Base-by-base conservation (phyloP, 2,329 filamentous ascomycete species). In the Bipolaris gigantea region DNA sequence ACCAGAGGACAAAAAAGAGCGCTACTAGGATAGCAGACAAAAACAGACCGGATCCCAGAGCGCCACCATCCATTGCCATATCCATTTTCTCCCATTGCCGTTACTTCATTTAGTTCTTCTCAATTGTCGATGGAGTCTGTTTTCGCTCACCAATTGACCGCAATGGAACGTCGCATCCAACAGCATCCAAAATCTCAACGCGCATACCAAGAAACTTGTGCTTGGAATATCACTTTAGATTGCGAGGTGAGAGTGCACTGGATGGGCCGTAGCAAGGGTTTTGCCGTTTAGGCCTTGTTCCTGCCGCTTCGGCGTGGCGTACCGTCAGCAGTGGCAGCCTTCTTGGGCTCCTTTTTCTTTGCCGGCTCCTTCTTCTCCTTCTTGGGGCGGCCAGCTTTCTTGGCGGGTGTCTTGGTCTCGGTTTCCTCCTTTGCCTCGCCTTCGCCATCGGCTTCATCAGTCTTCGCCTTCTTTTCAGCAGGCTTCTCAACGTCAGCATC, bases 261-360 rank as follows among this genome's bases (percentile, higher is more conserved):
- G 38, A 45, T 16, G 10, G 34, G 35, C 45, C 25, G 18, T 16
- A 33, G n/a, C 30, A 23, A 18, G 13, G n/a, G 13, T 38, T 30
- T 30, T 19, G 19, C 18, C 16, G 18, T 50, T 54, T 63, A 70
- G 39, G 62, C 59, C 59, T 57, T 69, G 61, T 77, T 77, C 53
- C 79, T 71, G 23, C 71, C 73, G 43, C 77, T 80, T 49, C 79
- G 76, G 52, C 79, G 68, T 25, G 79, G 79, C 70, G 79, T 72
- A 39, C 79, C 79, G 50, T 75, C 72, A 46, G 75, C 78, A 27
- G 79, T 81, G 10, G 79, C 78, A 32, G 79, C 77, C 62, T 76
- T 76, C 75, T 81, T 80, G 27, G 78, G 74, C 62, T 75, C 66
- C 59, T 73, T 75, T 71, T 80, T 79, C 62, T 67, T 66, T 15